Evolutionary conservation across 2,329 filamentous ascomycete species (phyloP).

Genomic region (Botrytis tulipae): DNA sequence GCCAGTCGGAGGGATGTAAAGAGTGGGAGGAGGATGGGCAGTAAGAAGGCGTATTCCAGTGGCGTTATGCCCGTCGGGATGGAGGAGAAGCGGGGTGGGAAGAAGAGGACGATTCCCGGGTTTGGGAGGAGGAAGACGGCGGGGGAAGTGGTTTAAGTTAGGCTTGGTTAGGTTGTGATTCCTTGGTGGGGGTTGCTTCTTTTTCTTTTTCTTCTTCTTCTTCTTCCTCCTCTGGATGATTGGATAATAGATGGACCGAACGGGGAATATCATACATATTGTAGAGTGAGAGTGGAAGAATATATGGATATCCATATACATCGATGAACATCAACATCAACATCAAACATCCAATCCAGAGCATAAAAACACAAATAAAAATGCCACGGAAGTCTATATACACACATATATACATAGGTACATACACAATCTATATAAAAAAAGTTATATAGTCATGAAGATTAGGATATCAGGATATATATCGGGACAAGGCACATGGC

Average conservation of each 20-base stretch:
- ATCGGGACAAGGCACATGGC: not conserved
- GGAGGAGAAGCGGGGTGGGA: constrained; percentile 21
- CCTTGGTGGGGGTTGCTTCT: not conserved
- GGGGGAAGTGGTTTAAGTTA: constrained; percentile 25
- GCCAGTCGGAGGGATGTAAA: constrained; percentile 36
- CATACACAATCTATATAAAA: not conserved
- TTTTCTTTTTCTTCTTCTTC: not conserved
- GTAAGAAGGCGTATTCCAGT: constrained; percentile 33
- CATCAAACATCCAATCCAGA: no score
- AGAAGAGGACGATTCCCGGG: constrained; percentile 22
- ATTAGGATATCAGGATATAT: not conserved
- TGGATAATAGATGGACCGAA: not conserved
- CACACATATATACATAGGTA: not conserved
- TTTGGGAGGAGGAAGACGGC: constrained; percentile 26
- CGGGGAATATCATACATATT: not conserved
- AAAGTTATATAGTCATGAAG: not conserved
- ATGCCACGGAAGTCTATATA: not conserved
- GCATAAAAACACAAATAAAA: not conserved
- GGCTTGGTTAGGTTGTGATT: not conserved
- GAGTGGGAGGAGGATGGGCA: constrained; percentile 35
- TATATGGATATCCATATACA: not conserved
- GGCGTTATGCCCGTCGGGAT: constrained; percentile 22
- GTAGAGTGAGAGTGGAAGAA: not conserved
- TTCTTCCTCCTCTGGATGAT: not conserved
- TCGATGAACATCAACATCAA: not conserved